Conservation (phyloP, 1,139 yeast genomes). For the Sugiyamaella pinicola region DNA sequence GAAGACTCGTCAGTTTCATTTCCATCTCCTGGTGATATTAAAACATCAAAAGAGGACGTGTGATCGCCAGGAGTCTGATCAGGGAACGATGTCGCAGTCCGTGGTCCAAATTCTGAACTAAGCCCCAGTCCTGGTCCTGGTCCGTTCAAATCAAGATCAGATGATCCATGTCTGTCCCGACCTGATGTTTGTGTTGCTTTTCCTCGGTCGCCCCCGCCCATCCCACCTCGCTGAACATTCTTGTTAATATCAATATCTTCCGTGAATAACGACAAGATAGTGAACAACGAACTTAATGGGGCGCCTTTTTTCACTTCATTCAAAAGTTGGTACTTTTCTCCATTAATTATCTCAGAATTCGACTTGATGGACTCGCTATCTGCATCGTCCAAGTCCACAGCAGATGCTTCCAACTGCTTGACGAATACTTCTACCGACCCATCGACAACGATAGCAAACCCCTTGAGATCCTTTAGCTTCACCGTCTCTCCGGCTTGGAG, state of each 20-base stretch:
- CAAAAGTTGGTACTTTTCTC: conserved; percentile 67
- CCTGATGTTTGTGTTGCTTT: not conserved
- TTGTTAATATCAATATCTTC: conserved; percentile 38
- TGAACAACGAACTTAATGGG: conserved; percentile 80
- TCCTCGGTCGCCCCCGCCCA: not conserved
- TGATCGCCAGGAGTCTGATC: not conserved
- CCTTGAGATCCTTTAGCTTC: conserved; percentile 70
- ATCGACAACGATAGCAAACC: conserved; percentile 93
- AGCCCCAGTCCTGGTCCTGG: not conserved
- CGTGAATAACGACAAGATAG: conserved; percentile 73
- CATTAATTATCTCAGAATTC: conserved; percentile 51
- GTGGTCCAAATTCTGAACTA: not conserved
- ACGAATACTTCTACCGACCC: conserved; percentile 84
- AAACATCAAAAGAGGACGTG: not conserved
- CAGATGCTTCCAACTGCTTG: conserved; percentile 42
- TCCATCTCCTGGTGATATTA: conserved; percentile 13
- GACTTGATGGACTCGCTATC: conserved; percentile 23
- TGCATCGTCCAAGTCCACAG: conserved; percentile 1
- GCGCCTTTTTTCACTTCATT: conserved; percentile 84
- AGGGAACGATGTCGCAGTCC: not conserved
- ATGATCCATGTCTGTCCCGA: not conserved
- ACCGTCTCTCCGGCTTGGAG: conserved; percentile 75
- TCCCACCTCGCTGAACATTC: not conserved
- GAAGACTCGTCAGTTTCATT: conserved; percentile 22
- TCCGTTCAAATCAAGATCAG: conserved; percentile 8